phyloP scores from a whole-genome alignment of 2,329 filamentous ascomycete genomes.

The Neoascochyta sp. region DNA sequence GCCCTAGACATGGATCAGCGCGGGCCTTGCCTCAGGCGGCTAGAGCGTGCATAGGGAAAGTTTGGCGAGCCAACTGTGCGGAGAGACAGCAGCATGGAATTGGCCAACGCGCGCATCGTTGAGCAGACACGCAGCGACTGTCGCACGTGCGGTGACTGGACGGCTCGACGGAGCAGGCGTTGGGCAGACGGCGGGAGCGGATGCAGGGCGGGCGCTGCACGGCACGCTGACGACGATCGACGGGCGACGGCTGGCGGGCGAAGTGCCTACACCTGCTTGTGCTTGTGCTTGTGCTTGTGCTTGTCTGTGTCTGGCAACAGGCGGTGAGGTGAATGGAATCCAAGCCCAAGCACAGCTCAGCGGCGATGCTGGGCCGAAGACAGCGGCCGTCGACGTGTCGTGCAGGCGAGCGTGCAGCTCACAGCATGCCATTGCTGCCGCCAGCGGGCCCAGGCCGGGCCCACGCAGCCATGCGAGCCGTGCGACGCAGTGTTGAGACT shows the following conservation, averaged over 20 bases:
- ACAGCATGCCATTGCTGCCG: slow-evolving; percentile 2
- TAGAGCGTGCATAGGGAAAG: slow-evolving; percentile 10
- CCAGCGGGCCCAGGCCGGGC: slow-evolving; percentile 1
- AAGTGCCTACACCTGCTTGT: neutral
- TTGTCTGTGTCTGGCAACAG: slow-evolving; percentile 10
- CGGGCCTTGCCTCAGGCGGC: slow-evolving; percentile 6
- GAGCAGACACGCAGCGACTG: slow-evolving; percentile 5
- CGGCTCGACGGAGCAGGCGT: neutral
- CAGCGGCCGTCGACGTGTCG: slow-evolving; percentile 12
- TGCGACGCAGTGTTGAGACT: slow-evolving; percentile 10
- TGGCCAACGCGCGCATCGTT: slow-evolving; percentile 13
- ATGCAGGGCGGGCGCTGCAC: neutral
- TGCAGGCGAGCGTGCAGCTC: slow-evolving; percentile 9
- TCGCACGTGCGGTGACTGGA: slow-evolving; percentile 1
- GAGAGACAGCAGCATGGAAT: slow-evolving; percentile 18
- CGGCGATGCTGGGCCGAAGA: slow-evolving; percentile 9
- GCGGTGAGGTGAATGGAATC: slow-evolving; percentile 16
- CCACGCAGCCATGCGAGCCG: slow-evolving; percentile 11
- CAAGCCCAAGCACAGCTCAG: slow-evolving; percentile 11
- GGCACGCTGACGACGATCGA: neutral
- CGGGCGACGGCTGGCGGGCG: slow-evolving; percentile 1
- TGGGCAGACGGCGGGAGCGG: neutral
- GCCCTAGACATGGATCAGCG: slow-evolving; percentile 30
- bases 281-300: too few relatives aligned
- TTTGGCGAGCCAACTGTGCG: slow-evolving; percentile 24